phyloP scores from a whole-genome alignment of 2,329 filamentous ascomycete genomes.

The Fusarium austroafricanum region DNA sequence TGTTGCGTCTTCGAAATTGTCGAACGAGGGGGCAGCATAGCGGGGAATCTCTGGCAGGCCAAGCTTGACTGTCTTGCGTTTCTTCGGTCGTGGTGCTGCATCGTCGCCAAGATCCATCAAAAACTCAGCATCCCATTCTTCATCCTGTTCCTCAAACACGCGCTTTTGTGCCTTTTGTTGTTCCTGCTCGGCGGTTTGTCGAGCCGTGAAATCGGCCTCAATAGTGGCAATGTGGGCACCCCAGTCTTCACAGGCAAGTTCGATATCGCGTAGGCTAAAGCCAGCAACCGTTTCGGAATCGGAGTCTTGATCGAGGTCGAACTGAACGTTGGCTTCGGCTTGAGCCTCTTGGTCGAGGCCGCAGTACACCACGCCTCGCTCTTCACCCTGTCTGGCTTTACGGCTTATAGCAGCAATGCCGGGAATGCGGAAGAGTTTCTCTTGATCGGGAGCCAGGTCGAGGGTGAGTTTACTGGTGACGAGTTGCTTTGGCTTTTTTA shows the following conservation, averaged over 20 bases:
- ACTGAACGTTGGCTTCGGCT: conserved; percentile 54
- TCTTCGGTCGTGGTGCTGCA: conserved; percentile 68
- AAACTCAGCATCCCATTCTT: conserved; percentile 74
- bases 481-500: conserved; percentile 83
- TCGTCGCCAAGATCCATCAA: conserved; percentile 61
- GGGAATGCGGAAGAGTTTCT: conserved; percentile 84
- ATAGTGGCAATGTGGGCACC: conserved; percentile 69
- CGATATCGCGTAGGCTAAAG: conserved; percentile 81
- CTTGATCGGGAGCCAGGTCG: conserved; percentile 86
- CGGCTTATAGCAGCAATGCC: conserved; percentile 66
- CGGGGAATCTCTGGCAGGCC: conserved; percentile 68
- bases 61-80: conserved; percentile 71
- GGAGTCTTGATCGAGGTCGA: conserved; percentile 63
- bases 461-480: conserved; percentile 89
- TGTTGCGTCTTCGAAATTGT: conserved; percentile 81
- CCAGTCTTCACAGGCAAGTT: conserved; percentile 90
- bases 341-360: conserved; percentile 53
- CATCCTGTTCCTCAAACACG: conserved; percentile 58
- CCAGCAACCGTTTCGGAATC: conserved; percentile 77
- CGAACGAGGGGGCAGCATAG: conserved; percentile 77
- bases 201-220: conserved; percentile 52
- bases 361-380: conserved; percentile 62
- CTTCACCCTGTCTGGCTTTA: conserved; percentile 67
- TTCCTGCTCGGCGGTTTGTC: conserved; percentile 49
- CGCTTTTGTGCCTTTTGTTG: conserved; percentile 49